Conservation (phyloP, 2,329 filamentous ascomycete species). For the Cryphonectria carpinicola region DNA sequence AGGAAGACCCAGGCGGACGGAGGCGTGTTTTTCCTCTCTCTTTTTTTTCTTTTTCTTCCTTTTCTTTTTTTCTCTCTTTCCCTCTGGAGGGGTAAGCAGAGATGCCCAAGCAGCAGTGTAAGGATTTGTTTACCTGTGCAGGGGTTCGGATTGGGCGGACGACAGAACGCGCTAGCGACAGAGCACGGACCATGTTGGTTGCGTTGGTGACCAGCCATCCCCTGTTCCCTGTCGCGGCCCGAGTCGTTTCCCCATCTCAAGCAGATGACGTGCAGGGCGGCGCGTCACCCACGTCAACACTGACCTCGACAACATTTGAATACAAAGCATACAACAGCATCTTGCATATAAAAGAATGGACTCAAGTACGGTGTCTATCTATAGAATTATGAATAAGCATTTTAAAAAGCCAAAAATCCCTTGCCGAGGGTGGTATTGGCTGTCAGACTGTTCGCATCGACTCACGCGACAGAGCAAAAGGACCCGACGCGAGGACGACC, state of each 20-base stretch:
- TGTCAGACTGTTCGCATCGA: background rate
- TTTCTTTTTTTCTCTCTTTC: background rate
- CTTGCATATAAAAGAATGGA: background rate
- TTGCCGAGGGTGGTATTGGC: too few species aligned
- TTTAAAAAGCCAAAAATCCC: background rate
- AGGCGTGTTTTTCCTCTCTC: background rate
- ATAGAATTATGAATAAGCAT: background rate
- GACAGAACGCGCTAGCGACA: conserved; percentile 8
- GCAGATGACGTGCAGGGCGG: conserved; percentile 17
- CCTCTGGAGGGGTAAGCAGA: conserved; percentile 10
- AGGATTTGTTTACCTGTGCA: conserved; percentile 14
- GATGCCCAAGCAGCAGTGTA: background rate
- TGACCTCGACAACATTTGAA: conserved; percentile 2
- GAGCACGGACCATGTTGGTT: conserved; percentile 26
- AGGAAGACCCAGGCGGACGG: conserved; percentile 1
- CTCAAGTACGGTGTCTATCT: background rate
- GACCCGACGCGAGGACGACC: conserved; percentile 18
- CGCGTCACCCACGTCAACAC: conserved; percentile 25
- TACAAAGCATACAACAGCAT: background rate
- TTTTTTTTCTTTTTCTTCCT: background rate
- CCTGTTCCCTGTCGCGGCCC: conserved; percentile 14
- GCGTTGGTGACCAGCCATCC: conserved; percentile 22
- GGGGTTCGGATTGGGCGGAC: conserved; percentile 3
- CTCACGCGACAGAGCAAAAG: conserved; percentile 9
- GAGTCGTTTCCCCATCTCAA: background rate